Percentiles rank a stretch among this genome's conserved stretches.
Evolutionary conservation across 768 basidiomycete species (phyloP).

Genomic region (Hypsizygus marmoreus): DNA sequence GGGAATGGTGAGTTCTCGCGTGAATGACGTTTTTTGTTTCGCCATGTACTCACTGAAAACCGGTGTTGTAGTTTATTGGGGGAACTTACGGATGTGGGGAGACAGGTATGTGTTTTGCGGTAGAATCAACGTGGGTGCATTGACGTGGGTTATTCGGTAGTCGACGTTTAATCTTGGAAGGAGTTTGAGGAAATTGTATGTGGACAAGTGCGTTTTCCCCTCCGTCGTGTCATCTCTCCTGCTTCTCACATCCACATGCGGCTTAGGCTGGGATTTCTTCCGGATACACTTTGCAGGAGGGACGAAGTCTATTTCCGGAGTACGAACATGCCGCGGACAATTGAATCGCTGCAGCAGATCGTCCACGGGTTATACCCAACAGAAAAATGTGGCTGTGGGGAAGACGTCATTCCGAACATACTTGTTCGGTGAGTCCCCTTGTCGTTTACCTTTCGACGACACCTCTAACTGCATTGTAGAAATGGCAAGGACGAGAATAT

Average conservation of each 20-base stretch:
- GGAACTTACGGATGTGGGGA: slow-evolving; percentile 70
- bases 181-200: slow-evolving; percentile 62
- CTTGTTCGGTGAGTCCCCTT: slow-evolving; percentile 49
- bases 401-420: slow-evolving; percentile 48
- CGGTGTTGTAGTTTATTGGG: slow-evolving; percentile 57
- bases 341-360: slow-evolving; percentile 73
- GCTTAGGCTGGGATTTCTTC: slow-evolving; percentile 64
- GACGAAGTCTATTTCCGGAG: slow-evolving; percentile 64
- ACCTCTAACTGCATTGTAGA: slow-evolving; percentile 31
- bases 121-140: background rate
- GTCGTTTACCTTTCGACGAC: background rate
- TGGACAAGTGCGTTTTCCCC: slow-evolving; percentile 53
- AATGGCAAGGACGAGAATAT: slow-evolving; percentile 74
- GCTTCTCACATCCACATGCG: background rate
- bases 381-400: slow-evolving; percentile 45
- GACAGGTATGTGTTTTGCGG: slow-evolving; percentile 44
- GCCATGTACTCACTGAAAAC: background rate
- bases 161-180: slow-evolving; percentile 66
- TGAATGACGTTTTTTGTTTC: background rate
- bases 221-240: background rate
- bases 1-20: slow-evolving; percentile 57
- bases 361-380: slow-evolving; percentile 73
- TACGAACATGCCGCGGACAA: slow-evolving; percentile 78
- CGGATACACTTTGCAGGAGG: slow-evolving; percentile 46
- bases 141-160: slow-evolving; percentile 31